A percentile compares a stretch with the other conserved stretches of the same genome.
phyloP scores from a whole-genome alignment of 495 filamentous ascomycete genomes.

The Physcia stellaris region DNA sequence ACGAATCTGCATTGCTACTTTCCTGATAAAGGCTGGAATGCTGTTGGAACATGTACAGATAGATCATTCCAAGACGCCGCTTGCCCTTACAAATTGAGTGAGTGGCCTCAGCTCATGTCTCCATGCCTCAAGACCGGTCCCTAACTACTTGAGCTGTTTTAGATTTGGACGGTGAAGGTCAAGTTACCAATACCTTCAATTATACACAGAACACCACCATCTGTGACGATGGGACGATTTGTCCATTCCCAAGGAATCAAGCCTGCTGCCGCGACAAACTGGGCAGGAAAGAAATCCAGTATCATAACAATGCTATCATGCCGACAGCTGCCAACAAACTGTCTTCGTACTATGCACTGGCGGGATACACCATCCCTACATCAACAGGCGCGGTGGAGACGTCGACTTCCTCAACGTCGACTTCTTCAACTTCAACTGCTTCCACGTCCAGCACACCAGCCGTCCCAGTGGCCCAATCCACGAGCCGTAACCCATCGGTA shows the following conservation, averaged over 20 bases:
- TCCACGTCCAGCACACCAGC: not conserved
- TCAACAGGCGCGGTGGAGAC: not conserved
- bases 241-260: not conserved
- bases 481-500: not conserved
- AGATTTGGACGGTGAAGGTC: not conserved
- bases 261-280: not conserved
- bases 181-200: not conserved
- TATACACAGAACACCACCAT: not conserved
- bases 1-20: not conserved
- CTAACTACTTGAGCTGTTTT: not conserved
- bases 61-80: not conserved
- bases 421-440: not conserved
- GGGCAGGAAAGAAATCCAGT: constrained; percentile 3
- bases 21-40: too few species aligned
- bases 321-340: not conserved
- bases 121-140: not conserved
- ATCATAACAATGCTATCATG: constrained; percentile 1
- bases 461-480: not conserved
- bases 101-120: not conserved
- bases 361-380: constrained; percentile 1
- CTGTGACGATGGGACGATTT: constrained; percentile 2
- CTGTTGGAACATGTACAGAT: not conserved
- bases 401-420: not conserved
- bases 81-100: constrained; percentile 2
- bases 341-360: not conserved